These are phyloP conservation scores for Parascedosporium putredinis DNA, from an alignment of 2,329 filamentous ascomycete species.

Conservation along the genomic window DNA sequence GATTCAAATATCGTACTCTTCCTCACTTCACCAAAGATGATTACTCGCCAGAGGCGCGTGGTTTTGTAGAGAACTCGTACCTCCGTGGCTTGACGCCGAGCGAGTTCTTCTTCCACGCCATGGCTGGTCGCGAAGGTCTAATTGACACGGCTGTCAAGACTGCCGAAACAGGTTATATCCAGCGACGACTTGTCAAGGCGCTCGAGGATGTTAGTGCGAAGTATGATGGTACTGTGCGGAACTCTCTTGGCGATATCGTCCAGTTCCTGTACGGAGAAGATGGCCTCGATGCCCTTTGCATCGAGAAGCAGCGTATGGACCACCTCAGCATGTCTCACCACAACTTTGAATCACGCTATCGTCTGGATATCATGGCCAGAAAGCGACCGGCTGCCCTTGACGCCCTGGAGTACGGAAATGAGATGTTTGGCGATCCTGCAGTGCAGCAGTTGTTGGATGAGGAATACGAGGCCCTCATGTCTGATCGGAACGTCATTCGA, in stretches of 20 bases:
- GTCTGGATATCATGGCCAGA: conserved; percentile 74
- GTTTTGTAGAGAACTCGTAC: conserved; percentile 98
- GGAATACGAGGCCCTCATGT: conserved; percentile 70
- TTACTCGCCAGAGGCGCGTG: conserved; percentile 92
- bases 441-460: conserved; percentile 79
- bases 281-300: conserved; percentile 83
- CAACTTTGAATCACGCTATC: conserved; percentile 72
- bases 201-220: conserved; percentile 96
- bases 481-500: conserved; percentile 69
- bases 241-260: conserved; percentile 90
- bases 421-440: conserved; percentile 77
- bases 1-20: conserved; percentile 94
- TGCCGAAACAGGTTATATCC: conserved; percentile 97
- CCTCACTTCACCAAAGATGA: conserved; percentile 99
- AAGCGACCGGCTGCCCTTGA: conserved; percentile 37
- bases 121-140: conserved; percentile 99
- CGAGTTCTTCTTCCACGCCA: conserved; percentile 99
- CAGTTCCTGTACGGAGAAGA: conserved; percentile 98
- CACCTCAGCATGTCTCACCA: conserved; percentile 70
- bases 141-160: conserved; percentile 99
- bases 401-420: conserved; percentile 67
- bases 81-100: conserved; percentile 87
- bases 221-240: conserved; percentile 94
- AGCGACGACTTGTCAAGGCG: conserved; percentile 95
- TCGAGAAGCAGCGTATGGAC: conserved; percentile 87